phyloP scores from a whole-genome alignment of 306 rosid genomes.

The Leucaena leucocephala region DNA sequence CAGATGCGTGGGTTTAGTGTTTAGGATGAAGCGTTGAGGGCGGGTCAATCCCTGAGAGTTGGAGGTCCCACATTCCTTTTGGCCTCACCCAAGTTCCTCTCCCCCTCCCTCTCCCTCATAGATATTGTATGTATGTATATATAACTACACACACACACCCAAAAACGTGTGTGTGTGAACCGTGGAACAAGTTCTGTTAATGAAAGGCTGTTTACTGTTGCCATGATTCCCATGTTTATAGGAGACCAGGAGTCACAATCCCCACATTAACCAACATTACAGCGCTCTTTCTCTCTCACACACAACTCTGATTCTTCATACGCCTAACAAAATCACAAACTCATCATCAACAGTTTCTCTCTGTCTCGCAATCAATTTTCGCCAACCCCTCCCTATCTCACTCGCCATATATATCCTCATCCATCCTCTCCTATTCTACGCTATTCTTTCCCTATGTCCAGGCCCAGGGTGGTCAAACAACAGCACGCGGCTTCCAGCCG shows the following conservation, averaged over 20 bases:
- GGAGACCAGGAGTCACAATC: neutral
- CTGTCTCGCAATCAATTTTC: too few species aligned
- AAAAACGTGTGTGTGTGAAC: neutral
- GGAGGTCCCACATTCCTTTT: neutral
- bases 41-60: neutral
- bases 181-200: neutral
- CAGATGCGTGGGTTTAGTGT: neutral
- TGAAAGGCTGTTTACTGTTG: neutral
- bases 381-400: neutral
- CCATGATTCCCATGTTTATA: neutral
- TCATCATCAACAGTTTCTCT: neutral
- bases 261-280: neutral
- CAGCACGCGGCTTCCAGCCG: conserved; percentile 12
- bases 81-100: too few species aligned
- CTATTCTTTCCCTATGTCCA: conserved; percentile 37
- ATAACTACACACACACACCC: too few species aligned
- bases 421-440: neutral
- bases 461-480: neutral
- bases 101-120: neutral
- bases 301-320: too few species aligned
- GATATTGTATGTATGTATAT: too few species aligned
- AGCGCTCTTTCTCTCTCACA: neutral
- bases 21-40: neutral
- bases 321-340: too few species aligned
- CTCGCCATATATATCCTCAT: neutral